Evolutionary conservation across 768 basidiomycete species (phyloP).

Genomic region (Fomitopsis pulvina): DNA sequence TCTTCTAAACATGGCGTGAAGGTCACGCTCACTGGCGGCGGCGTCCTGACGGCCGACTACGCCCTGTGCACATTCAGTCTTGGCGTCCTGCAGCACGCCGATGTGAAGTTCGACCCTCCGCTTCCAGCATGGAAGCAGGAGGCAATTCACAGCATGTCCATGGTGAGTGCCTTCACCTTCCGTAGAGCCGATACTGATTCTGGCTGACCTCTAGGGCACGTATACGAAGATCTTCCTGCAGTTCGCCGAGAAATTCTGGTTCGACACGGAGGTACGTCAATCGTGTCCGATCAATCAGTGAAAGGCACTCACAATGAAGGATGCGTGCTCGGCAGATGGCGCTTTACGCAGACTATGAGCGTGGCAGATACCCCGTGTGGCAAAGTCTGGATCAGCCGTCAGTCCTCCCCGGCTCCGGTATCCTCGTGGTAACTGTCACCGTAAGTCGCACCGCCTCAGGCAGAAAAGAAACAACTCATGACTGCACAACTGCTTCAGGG

Average conservation of each 20-base stretch:
- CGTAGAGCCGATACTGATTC: too few relatives aligned
- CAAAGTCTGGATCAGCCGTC: constrained; percentile 52
- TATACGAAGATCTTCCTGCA: constrained; percentile 67
- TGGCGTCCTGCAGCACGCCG: constrained; percentile 61
- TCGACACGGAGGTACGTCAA: constrained; percentile 32
- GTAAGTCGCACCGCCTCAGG: too few relatives aligned
- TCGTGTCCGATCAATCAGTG: background rate
- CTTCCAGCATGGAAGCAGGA: constrained; percentile 55
- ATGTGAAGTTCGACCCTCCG: constrained; percentile 47
- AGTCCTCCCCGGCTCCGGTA: constrained; percentile 55
- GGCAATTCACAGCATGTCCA: constrained; percentile 54
- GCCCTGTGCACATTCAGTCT: constrained; percentile 64
- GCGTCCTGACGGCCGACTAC: constrained; percentile 43
- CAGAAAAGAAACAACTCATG: too few relatives aligned
- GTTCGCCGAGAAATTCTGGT: constrained; percentile 58
- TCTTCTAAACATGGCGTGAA: constrained; percentile 40
- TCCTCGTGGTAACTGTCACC: constrained; percentile 47
- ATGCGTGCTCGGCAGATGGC: constrained; percentile 34
- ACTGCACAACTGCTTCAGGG: too few relatives aligned
- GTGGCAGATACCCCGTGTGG: constrained; percentile 65
- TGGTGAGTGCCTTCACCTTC: constrained; percentile 44
- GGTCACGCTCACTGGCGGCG: constrained; percentile 40
- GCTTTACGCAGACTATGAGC: constrained; percentile 50
- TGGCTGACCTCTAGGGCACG: constrained; percentile 33
- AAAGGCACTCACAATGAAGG: background rate